phyloP scores from a whole-genome alignment of 345 rosid genomes.

The Populus simonii region DNA sequence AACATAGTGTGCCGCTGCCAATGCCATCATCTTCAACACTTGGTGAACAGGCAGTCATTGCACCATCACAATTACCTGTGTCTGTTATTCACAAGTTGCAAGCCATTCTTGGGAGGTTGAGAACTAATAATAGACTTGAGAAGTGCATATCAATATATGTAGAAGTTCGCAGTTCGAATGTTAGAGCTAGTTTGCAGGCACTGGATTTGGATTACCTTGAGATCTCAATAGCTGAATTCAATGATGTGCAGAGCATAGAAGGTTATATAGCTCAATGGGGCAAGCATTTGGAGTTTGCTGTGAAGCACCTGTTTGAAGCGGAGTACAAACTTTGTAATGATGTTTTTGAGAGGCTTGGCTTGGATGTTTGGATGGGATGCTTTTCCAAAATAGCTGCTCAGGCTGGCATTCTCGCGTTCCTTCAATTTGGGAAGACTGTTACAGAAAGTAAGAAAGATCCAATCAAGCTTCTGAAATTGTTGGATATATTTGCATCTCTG shows the following conservation, averaged over 20 bases:
- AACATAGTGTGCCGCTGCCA: constrained; percentile 82
- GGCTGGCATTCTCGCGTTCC: constrained; percentile 90
- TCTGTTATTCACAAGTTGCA: constrained; percentile 83
- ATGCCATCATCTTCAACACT: constrained; percentile 67
- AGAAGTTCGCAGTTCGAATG: constrained; percentile 82
- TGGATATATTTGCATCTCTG: constrained; percentile 83
- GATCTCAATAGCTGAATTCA: constrained; percentile 79
- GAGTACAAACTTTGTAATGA: constrained; percentile 91
- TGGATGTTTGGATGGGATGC: constrained; percentile 93
- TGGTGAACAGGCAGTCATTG: constrained; percentile 68
- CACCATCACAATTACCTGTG: constrained; percentile 88
- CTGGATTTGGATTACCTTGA: constrained; percentile 94
- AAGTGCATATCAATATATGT: constrained; percentile 79
- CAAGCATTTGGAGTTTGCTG: constrained; percentile 96
- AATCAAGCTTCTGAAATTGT: constrained; percentile 76
- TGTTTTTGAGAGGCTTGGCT: constrained; percentile 84
- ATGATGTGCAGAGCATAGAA: constrained; percentile 87
- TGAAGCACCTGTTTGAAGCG: constrained; percentile 93
- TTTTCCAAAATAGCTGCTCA: constrained; percentile 94
- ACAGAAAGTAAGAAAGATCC: constrained; percentile 95
- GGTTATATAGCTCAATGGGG: constrained; percentile 89
- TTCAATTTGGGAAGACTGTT: constrained; percentile 92
- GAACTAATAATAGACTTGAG: constrained; percentile 77
- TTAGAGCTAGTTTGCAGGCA: constrained; percentile 86
- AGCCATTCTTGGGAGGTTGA: constrained; percentile 84